These are phyloP conservation scores for Myxozyma sirexii DNA, from an alignment of 805 yeast genomes.

Conservation along the genomic window DNA sequence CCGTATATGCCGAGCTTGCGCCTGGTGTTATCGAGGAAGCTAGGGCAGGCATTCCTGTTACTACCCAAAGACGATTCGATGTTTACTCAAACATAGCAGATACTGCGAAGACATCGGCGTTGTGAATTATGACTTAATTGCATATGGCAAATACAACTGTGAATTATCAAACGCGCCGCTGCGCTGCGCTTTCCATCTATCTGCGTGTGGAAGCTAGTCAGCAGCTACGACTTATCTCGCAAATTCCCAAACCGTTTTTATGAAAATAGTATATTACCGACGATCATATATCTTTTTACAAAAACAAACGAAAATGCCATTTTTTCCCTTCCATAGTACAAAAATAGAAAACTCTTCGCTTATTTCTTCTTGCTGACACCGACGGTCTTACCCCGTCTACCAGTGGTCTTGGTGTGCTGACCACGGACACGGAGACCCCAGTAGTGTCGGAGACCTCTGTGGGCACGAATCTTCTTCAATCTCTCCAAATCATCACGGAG, in stretches of 20 bases:
- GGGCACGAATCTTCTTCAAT: constrained; percentile 99
- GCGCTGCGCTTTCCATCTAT: too few relatives aligned
- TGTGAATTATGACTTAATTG: too few relatives aligned
- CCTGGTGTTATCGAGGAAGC: constrained; percentile 59
- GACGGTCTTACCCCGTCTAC: constrained; percentile 80
- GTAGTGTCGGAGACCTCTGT: constrained; percentile 99
- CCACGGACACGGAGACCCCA: constrained; percentile 99
- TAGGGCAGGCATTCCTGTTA: constrained; percentile 70
- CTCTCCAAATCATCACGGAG: constrained; percentile 99
- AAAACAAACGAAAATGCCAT: constrained; percentile 14
- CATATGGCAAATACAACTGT: too few relatives aligned
- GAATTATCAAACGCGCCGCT: too few relatives aligned
- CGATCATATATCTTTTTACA: background rate
- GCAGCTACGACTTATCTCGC: too few relatives aligned
- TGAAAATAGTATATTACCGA: background rate
- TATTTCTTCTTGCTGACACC: constrained; percentile 51
- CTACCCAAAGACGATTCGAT: constrained; percentile 71
- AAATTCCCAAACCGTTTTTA: too few relatives aligned
- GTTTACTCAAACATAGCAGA: constrained; percentile 53
- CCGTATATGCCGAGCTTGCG: constrained; percentile 72
- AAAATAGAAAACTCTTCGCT: constrained; percentile 10
- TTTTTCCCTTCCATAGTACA: constrained; percentile 21
- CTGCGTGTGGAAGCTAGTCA: too few relatives aligned
- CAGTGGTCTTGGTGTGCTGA: constrained; percentile 99
- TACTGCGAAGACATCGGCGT: constrained; percentile 13